Conservation (phyloP, 768 basidiomycete genomes). For the Suillus subalutaceus region DNA sequence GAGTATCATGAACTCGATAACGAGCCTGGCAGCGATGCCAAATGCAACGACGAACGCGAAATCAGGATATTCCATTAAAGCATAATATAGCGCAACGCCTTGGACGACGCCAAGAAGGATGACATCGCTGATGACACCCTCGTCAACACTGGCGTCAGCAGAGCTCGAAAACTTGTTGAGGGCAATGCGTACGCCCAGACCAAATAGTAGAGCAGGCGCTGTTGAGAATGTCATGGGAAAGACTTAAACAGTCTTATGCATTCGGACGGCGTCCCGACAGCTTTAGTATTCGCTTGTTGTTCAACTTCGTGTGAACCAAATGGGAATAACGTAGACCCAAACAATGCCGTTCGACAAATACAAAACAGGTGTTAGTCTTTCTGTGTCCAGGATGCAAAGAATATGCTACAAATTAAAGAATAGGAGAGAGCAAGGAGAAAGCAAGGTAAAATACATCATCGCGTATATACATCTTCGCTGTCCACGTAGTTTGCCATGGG, state of each 20-base stretch:
- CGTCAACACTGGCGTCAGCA: slow-evolving; percentile 30
- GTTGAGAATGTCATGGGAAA: slow-evolving; percentile 48
- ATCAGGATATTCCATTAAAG: slow-evolving; percentile 55
- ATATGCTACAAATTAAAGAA: slow-evolving; percentile 7
- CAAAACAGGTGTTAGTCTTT: not conserved
- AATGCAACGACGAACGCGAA: slow-evolving; percentile 59
- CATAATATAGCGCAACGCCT: slow-evolving; percentile 73
- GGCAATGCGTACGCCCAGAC: slow-evolving; percentile 72
- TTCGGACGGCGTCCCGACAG: slow-evolving; percentile 7
- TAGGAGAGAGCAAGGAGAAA: not conserved
- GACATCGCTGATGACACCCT: slow-evolving; percentile 54
- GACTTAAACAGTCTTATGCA: slow-evolving; percentile 16
- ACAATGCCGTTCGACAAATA: slow-evolving; percentile 2
- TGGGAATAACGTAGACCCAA: slow-evolving; percentile 11
- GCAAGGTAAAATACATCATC: slow-evolving; percentile 1
- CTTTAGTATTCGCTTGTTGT: slow-evolving; percentile 27
- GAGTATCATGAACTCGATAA: slow-evolving; percentile 59
- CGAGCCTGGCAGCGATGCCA: slow-evolving; percentile 61
- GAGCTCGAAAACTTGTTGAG: slow-evolving; percentile 59
- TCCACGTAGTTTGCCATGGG: slow-evolving; percentile 95
- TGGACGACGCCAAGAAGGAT: slow-evolving; percentile 76
- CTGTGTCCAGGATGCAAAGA: not conserved
- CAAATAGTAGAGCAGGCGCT: slow-evolving; percentile 71
- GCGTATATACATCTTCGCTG: slow-evolving; percentile 36
- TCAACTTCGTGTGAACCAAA: slow-evolving; percentile 19